Evolutionary conservation across 768 basidiomycete species (phyloP), one percentile per base, ranked within the genome.

Genomic region (Leccinum sublutescens): DNA sequence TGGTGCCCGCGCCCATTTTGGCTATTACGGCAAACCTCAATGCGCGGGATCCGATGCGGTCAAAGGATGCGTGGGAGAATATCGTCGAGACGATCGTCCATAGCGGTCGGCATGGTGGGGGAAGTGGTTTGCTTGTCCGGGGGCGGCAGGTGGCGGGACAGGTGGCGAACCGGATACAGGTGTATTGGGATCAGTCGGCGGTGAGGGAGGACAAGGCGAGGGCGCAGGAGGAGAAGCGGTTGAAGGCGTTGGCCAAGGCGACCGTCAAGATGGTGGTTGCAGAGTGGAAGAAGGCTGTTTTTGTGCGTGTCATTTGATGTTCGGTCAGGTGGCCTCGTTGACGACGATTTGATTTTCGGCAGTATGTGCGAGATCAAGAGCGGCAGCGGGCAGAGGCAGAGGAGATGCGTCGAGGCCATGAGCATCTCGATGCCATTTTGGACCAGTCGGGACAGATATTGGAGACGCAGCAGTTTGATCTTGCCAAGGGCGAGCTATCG

Each of bases 281-380:
- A 8, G 89, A 93, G 68, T 98, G 95, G 95, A 90, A 88, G 72
- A 86, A 91, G 68, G 95, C 91, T 8, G 85, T 95, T 49, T 85
- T 86, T 65, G 91, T 91, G 67, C 68, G 91, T 81, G 4, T 40
- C 17, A 15, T 25, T 47, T 29, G 11, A 2, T n/a, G 21, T 52
- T n/a, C n/a, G 10, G 4, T 9, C 10, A n/a, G 10, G 14, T 31
- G 34, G 34, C 36, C 4, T 7, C 8, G 2, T 4, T 38, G 38
- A 49, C 61, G 48, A 60, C n/a, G 29, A 9, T 57, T n/a, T 5
- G 55, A n/a, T 4, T 7, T 43, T 57, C 57, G 49, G 17, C 61
- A 91, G 90, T 85, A 91, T 73, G 81, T 94, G 17, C 85, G 89
- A 4, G 87, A 91, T 59, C 82, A 87, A 65, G 80, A 85, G 61